Evolutionary conservation across 176 grass and related monocot genomes (phyloP).

Genomic region (Hordeum vulgare): MorexV3_pseudomolecules_assembly NC_058518.1:504703533-504704032

Average conservation of each 20-base stretch:
- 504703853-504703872: conserved; percentile 65
- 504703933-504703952: conserved; percentile 11
- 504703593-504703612: conserved; percentile 85
- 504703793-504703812: conserved; percentile 67
- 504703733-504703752: conserved; percentile 13
- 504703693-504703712: conserved; percentile 64
- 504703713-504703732: neutral
- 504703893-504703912: conserved; percentile 45
- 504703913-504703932: conserved; percentile 24
- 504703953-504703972: conserved; percentile 1
- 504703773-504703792: conserved; percentile 49
- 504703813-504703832: conserved; percentile 33
- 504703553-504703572: conserved; percentile 56
- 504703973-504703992: neutral
- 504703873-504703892: conserved; percentile 54
- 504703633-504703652: conserved; percentile 50
- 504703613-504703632: conserved; percentile 66
- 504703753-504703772: neutral
- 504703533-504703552: conserved; percentile 56
- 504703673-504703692: conserved; percentile 82
- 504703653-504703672: conserved; percentile 45
- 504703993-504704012: conserved; percentile 19
- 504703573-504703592: conserved; percentile 65
- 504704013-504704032: conserved; percentile 54
- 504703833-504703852: conserved; percentile 41